Conservation (phyloP, 2,329 filamentous ascomycete genomes). For the Cylindrodendrum hubeiense region DNA sequence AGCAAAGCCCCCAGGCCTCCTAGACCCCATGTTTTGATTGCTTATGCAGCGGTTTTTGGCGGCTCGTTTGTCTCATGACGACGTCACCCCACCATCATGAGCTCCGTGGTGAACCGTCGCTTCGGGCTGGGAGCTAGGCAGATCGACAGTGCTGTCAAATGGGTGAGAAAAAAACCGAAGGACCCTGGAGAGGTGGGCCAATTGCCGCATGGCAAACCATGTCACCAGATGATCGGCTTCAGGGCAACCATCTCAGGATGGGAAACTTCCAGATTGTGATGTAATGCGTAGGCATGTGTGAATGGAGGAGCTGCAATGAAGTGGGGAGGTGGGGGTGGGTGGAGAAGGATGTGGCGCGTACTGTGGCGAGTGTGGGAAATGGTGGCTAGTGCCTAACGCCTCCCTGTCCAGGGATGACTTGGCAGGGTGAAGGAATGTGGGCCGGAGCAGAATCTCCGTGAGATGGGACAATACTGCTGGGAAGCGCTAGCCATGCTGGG, state of each 20-base stretch:
- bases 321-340: neutral
- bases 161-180: neutral
- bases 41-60: neutral
- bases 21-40: neutral
- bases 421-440: constrained; percentile 22
- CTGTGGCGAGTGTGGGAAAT: constrained; percentile 18
- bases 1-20: neutral
- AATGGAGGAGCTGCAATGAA: too few species aligned
- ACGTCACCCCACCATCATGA: constrained; percentile 28
- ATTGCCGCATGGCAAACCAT: neutral
- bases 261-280: constrained; percentile 31
- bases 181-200: neutral
- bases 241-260: constrained; percentile 11
- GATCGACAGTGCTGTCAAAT: neutral
- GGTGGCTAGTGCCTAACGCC: neutral
- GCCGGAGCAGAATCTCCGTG: constrained; percentile 33
- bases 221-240: neutral
- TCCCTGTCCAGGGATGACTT: neutral
- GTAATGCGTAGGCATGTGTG: too few species aligned
- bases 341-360: neutral
- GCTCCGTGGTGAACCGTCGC: constrained; percentile 16
- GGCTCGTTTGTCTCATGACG: neutral
- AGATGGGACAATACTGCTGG: neutral
- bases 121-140: constrained; percentile 6
- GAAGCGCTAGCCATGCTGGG: neutral